A percentile compares a stretch with the other conserved stretches of the same genome.
Evolutionary conservation across 768 basidiomycete genomes (phyloP).

Genomic region (Pleurotus giganteus): DNA sequence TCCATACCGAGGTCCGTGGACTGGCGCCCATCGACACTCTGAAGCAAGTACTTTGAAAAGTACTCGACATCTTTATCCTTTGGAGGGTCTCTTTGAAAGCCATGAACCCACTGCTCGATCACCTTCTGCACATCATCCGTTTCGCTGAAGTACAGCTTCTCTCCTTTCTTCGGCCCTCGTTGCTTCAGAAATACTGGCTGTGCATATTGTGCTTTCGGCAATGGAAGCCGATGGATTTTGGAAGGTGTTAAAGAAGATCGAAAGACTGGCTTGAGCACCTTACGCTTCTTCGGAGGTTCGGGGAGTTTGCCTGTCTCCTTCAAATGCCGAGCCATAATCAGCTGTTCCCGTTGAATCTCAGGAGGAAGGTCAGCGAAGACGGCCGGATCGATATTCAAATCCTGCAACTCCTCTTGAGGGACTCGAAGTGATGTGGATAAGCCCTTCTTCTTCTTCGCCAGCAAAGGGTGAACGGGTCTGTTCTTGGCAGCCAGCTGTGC

Average conservation of each 20-base stretch:
- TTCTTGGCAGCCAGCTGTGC: constrained; percentile 60
- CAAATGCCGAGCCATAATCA: constrained; percentile 55
- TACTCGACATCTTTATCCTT: constrained; percentile 72
- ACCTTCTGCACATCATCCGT: constrained; percentile 70
- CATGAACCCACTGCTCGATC: constrained; percentile 74
- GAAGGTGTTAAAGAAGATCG: constrained; percentile 36
- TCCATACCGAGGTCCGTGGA: constrained; percentile 64
- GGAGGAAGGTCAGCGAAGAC: constrained; percentile 66
- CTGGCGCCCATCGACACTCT: constrained; percentile 54
- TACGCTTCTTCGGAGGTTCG: constrained; percentile 38
- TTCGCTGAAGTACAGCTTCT: constrained; percentile 59
- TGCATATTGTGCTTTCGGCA: constrained; percentile 53
- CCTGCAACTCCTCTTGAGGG: constrained; percentile 53
- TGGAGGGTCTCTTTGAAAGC: constrained; percentile 60
- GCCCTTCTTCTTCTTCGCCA: constrained; percentile 31
- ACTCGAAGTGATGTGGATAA: constrained; percentile 38
- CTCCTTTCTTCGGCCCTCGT: constrained; percentile 52
- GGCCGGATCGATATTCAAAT: constrained; percentile 70
- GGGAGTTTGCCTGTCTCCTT: constrained; percentile 40
- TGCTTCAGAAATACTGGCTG: constrained; percentile 54
- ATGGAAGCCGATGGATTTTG: constrained; percentile 43
- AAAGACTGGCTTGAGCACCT: constrained; percentile 54
- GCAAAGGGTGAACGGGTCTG: constrained; percentile 31
- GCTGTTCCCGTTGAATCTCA: constrained; percentile 71
- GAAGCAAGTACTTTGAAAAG: constrained; percentile 70